Percentiles rank a stretch among this genome's conserved stretches.
Conservation (phyloP, 306 rosid genomes). For the Vachellia pachyceras region DNA sequence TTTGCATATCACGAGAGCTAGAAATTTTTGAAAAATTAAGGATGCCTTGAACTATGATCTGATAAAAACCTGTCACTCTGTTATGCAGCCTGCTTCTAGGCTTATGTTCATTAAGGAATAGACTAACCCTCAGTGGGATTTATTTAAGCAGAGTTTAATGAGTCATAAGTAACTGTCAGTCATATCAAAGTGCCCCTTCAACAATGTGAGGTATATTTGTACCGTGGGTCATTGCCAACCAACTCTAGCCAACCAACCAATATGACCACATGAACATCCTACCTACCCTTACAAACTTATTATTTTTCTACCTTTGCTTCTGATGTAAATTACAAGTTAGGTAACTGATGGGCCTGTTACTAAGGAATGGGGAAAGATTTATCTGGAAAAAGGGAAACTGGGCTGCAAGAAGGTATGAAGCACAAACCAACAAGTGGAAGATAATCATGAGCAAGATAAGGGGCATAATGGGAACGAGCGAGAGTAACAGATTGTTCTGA, state of each 20-base stretch:
- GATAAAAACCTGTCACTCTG: not conserved
- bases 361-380: not conserved
- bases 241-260: not conserved
- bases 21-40: not conserved
- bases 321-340: not conserved
- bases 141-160: conserved; percentile 1
- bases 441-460: not conserved
- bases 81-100: conserved; percentile 12
- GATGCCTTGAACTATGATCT: not conserved
- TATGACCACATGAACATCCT: not conserved
- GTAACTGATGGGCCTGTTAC: not conserved
- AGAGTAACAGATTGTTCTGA: not conserved
- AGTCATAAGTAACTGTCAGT: not conserved
- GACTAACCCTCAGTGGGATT: not conserved
- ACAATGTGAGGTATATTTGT: not conserved
- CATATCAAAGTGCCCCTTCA: not conserved
- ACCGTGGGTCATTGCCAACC: not conserved
- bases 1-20: not conserved
- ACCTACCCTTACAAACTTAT: not conserved
- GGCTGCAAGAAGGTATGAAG: not conserved
- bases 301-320: not conserved
- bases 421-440: not conserved
- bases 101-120: conserved; percentile 2
- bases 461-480: not conserved
- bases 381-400: not conserved